Evolutionary conservation across 2,329 filamentous ascomycete genomes (phyloP).

Genomic region (Exophiala calicioides): DNA sequence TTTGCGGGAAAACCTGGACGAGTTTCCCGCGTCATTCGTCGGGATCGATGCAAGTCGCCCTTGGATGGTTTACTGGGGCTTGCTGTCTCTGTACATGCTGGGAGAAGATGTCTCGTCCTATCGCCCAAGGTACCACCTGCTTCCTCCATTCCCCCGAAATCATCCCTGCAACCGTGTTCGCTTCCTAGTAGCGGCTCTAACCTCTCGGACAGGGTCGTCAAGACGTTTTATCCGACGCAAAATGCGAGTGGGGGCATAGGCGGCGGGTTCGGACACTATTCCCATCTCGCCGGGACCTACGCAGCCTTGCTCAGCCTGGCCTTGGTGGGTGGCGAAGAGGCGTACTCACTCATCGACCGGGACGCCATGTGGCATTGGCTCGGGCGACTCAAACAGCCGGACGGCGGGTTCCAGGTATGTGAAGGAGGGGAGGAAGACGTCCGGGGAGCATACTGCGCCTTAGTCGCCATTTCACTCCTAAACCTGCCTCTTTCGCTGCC

Average conservation of each 20-base stretch:
- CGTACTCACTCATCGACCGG: conserved; percentile 75
- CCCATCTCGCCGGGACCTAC: conserved; percentile 88
- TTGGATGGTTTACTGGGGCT: conserved; percentile 93
- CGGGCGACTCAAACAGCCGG: conserved; percentile 77
- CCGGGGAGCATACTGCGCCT: conserved; percentile 87
- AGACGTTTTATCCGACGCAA: conserved; percentile 78
- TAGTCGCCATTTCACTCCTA: conserved; percentile 79
- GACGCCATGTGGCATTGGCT: conserved; percentile 89
- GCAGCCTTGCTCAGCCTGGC: conserved; percentile 76
- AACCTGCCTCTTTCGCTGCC: conserved; percentile 80
- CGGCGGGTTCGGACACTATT: conserved; percentile 86
- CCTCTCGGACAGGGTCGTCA: conserved; percentile 54
- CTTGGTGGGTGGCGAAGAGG: conserved; percentile 73
- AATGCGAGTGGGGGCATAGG: conserved; percentile 84
- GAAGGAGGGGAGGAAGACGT: conserved; percentile 90
- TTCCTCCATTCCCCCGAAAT: background rate
- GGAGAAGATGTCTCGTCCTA: conserved; percentile 71
- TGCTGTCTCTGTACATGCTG: conserved; percentile 72
- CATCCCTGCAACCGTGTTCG: background rate
- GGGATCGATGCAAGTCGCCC: conserved; percentile 82
- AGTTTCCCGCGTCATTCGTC: conserved; percentile 69
- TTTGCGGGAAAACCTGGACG: conserved; percentile 51
- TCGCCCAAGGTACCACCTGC: conserved; percentile 54
- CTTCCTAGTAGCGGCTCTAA: conserved; percentile 5
- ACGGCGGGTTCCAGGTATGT: conserved; percentile 88